phyloP scores from a whole-genome alignment of 495 filamentous ascomycete genomes.

The Lepidopterella palustris region DNA sequence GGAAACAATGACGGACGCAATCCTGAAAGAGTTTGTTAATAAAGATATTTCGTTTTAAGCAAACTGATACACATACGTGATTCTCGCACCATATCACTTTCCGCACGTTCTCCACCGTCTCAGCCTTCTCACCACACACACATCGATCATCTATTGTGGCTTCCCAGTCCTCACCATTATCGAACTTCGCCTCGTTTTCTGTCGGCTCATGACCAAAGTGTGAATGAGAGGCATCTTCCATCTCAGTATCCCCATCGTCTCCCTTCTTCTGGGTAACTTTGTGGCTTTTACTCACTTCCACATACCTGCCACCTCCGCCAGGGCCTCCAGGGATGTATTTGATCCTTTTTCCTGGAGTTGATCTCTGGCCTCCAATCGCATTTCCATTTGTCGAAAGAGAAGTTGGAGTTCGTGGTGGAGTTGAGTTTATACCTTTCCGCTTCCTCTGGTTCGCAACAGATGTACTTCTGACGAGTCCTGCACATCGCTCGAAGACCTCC shows the following conservation, averaged over 20 bases:
- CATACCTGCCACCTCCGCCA: not conserved
- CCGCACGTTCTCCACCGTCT: not conserved
- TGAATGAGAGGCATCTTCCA: not conserved
- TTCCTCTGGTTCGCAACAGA: not conserved
- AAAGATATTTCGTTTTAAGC: not conserved
- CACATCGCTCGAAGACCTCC: not conserved
- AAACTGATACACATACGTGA: not conserved
- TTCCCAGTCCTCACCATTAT: not conserved
- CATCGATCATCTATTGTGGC: not conserved
- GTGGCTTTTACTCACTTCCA: not conserved
- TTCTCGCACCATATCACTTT: not conserved
- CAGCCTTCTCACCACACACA: not conserved
- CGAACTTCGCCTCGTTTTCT: not conserved
- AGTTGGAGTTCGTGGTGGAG: not conserved
- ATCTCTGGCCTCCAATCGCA: not conserved
- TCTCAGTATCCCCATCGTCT: not conserved
- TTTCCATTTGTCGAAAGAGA: not conserved
- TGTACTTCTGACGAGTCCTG: not conserved
- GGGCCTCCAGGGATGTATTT: not conserved
- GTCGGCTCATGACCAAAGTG: not conserved
- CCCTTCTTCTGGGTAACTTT: not conserved
- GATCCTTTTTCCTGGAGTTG: not conserved
- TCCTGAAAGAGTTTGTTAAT: not conserved
- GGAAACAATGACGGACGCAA: conserved; percentile 1
- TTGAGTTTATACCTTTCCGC: not conserved